phyloP scores from a whole-genome alignment of 208 protist species.

The Acanthamoeba triangularis region DNA sequence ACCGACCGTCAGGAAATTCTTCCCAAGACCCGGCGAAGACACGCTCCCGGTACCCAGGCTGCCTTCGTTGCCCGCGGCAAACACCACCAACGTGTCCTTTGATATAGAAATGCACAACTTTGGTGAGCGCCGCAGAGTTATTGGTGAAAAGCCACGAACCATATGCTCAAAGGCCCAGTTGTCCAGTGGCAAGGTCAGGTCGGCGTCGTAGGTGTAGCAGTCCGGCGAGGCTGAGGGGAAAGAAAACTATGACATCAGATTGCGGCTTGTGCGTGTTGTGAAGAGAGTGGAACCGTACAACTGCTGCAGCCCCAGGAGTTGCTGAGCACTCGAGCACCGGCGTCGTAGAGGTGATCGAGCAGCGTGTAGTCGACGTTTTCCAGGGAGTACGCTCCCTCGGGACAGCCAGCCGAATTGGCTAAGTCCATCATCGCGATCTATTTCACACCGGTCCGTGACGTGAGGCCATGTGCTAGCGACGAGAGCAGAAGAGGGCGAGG shows the following conservation, averaged over 20 bases:
- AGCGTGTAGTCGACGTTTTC: not conserved
- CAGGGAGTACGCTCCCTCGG: not conserved
- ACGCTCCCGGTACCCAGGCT: not conserved
- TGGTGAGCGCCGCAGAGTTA: not conserved
- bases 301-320: constrained; percentile 67
- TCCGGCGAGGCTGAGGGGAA: not conserved
- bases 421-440: constrained; percentile 65
- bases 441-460: not conserved
- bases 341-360: constrained; percentile 5
- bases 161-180: not conserved
- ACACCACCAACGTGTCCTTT: constrained; percentile 33
- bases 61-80: constrained; percentile 54
- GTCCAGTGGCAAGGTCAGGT: not conserved
- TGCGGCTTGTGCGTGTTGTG: not conserved
- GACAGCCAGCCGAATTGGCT: not conserved
- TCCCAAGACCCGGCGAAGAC: constrained; percentile 44
- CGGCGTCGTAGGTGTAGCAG: constrained; percentile 14
- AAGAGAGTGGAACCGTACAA: not conserved
- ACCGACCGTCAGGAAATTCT: constrained; percentile 58
- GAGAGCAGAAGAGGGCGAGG: not conserved
- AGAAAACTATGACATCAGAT: not conserved
- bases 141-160: not conserved
- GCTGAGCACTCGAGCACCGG: constrained; percentile 39
- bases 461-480: too few relatives aligned
- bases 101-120: not conserved